phyloP scores from a whole-genome alignment of 2,329 filamentous ascomycete species.

The Aspergillus sp. region DNA sequence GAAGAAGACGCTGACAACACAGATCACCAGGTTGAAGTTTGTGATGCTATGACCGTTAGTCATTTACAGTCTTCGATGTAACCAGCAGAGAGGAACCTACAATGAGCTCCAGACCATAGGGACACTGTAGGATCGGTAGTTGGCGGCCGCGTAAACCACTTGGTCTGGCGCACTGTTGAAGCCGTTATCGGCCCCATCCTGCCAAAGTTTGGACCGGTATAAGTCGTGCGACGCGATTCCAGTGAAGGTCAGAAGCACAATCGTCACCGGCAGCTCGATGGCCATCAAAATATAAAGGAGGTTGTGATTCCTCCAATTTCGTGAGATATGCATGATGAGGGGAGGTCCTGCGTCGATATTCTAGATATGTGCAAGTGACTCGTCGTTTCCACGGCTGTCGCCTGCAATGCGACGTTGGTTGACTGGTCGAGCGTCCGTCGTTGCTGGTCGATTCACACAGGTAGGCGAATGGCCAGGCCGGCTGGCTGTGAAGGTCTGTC shows the following conservation, averaged over 20 bases:
- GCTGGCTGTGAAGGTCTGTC: slow-evolving; percentile 31
- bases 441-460: slow-evolving; percentile 2
- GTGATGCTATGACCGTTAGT: slow-evolving; percentile 50
- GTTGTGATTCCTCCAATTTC: slow-evolving; percentile 53
- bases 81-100: slow-evolving; percentile 39
- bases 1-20: slow-evolving; percentile 60
- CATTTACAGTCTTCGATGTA: background rate
- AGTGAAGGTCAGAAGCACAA: slow-evolving; percentile 58
- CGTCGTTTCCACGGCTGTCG: no score
- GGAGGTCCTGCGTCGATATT: background rate
- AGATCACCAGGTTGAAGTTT: slow-evolving; percentile 60
- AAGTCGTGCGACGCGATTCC: slow-evolving; percentile 61
- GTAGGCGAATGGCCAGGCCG: slow-evolving; percentile 30
- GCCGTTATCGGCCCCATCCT: slow-evolving; percentile 59
- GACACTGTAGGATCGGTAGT: slow-evolving; percentile 53
- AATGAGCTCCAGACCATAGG: slow-evolving; percentile 61
- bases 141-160: slow-evolving; percentile 57
- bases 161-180: slow-evolving; percentile 61
- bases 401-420: background rate
- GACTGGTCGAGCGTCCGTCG: background rate
- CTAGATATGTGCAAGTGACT: background rate
- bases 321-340: slow-evolving; percentile 48
- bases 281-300: slow-evolving; percentile 52
- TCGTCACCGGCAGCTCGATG: slow-evolving; percentile 56
- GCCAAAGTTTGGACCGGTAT: slow-evolving; percentile 61